A percentile compares a stretch with the other conserved stretches of the same genome.
phyloP scores from a whole-genome alignment of 2,329 filamentous ascomycete genomes.

The Microthyrium microscopicum region DNA sequence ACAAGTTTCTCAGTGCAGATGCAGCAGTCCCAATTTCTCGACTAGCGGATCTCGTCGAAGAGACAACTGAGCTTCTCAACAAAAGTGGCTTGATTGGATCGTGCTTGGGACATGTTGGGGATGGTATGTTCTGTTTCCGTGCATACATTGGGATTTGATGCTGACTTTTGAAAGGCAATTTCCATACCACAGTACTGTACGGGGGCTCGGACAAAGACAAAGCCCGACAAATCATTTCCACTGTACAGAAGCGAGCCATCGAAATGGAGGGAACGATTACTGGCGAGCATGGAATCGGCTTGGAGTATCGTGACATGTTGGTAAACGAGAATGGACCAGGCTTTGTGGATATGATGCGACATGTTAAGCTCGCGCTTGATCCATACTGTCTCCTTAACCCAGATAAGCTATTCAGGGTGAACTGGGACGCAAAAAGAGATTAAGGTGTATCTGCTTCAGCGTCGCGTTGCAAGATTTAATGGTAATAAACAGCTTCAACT shows the following conservation, averaged over 20 bases:
- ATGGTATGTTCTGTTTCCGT: slow-evolving; percentile 9
- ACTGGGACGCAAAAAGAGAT: neutral
- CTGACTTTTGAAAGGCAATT: slow-evolving; percentile 13
- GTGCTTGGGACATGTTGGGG: slow-evolving; percentile 12
- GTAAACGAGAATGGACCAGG: slow-evolving; percentile 11
- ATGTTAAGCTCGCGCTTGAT: slow-evolving; percentile 6
- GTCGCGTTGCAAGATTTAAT: no score
- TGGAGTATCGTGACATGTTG: slow-evolving; percentile 11
- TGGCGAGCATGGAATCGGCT: slow-evolving; percentile 14
- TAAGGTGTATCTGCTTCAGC: no score
- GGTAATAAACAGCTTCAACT: no score
- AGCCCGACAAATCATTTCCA: slow-evolving; percentile 14
- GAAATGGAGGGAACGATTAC: slow-evolving; percentile 13
- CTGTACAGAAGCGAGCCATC: slow-evolving; percentile 9
- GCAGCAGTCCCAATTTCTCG: slow-evolving; percentile 10
- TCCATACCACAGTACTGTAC: slow-evolving; percentile 19
- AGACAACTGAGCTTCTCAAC: slow-evolving; percentile 2
- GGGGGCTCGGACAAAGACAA: slow-evolving; percentile 12
- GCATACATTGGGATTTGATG: neutral
- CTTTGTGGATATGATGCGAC: slow-evolving; percentile 12
- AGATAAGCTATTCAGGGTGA: slow-evolving; percentile 1
- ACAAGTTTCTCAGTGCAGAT: slow-evolving; percentile 10
- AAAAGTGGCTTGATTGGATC: slow-evolving; percentile 16
- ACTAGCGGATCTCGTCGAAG: slow-evolving; percentile 11
- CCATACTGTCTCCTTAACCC: slow-evolving; percentile 2